These are phyloP conservation scores for Cladophialophora chaetospira DNA, from an alignment of 2,329 filamentous ascomycete species.

Conservation along the genomic window DNA sequence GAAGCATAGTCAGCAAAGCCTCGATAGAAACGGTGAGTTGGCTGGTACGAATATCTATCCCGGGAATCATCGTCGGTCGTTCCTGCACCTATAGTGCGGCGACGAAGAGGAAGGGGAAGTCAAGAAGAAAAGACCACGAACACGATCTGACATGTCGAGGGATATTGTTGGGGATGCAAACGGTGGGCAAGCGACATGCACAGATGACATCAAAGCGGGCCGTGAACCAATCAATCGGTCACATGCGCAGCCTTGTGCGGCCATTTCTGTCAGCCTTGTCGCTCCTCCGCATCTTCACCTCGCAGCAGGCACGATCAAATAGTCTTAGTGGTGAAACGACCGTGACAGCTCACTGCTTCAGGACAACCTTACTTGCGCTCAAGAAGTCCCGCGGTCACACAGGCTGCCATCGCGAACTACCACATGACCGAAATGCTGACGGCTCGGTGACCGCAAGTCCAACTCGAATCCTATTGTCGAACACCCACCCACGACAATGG, in stretches of 20 bases:
- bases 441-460: not conserved
- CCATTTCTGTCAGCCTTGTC: not conserved
- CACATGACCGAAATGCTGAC: not conserved
- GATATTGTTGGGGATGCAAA: not conserved
- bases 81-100: not conserved
- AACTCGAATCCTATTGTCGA: not conserved
- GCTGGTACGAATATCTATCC: slow-evolving; percentile 59
- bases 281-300: not conserved
- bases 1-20: not conserved
- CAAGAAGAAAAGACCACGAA: not conserved
- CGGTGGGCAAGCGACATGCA: not conserved
- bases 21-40: slow-evolving; percentile 5
- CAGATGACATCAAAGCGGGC: not conserved
- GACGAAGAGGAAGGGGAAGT: not conserved
- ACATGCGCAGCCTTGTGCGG: not conserved
- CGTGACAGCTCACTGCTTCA: not conserved
- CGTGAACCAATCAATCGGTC: not conserved
- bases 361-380: not conserved
- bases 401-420: not conserved
- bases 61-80: slow-evolving; percentile 59
- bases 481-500: slow-evolving; percentile 61
- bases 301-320: not conserved
- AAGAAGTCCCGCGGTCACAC: no score
- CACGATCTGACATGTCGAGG: not conserved
- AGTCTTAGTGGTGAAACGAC: not conserved